These are phyloP conservation scores for Populus deltoides DNA, from an alignment of 345 rosid species.

Conservation along the genomic window DNA sequence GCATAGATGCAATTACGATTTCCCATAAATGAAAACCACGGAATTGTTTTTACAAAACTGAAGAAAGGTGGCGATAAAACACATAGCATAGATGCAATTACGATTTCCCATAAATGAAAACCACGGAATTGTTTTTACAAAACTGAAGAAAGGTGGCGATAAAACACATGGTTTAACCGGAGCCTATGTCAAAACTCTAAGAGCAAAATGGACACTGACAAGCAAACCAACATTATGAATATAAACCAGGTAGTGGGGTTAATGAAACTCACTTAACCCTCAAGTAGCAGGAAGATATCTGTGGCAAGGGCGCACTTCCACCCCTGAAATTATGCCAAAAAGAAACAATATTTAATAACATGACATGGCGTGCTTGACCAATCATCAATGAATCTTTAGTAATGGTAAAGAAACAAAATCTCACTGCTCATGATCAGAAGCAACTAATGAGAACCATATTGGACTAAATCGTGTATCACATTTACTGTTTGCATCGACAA, in stretches of 20 bases:
- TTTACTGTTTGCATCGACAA: slow-evolving; percentile 22
- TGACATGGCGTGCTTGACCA: not conserved
- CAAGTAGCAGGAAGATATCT: slow-evolving; percentile 45
- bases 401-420: slow-evolving; percentile 6
- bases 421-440: slow-evolving; percentile 38
- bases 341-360: not conserved
- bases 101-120: not conserved
- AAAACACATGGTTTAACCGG: not conserved
- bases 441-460: slow-evolving; percentile 44
- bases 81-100: not conserved
- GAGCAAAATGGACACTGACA: not conserved
- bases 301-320: slow-evolving; percentile 37
- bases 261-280: slow-evolving; percentile 45
- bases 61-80: not conserved
- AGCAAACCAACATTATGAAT: not conserved
- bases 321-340: slow-evolving; percentile 33
- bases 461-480: slow-evolving; percentile 27
- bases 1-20: not conserved
- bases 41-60: not conserved
- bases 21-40: not conserved
- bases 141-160: not conserved
- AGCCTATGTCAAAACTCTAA: not conserved
- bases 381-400: not conserved
- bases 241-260: not conserved
- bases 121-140: not conserved